Conservation (phyloP, 331 rosid species). For the Quercus tomentella region DNA sequence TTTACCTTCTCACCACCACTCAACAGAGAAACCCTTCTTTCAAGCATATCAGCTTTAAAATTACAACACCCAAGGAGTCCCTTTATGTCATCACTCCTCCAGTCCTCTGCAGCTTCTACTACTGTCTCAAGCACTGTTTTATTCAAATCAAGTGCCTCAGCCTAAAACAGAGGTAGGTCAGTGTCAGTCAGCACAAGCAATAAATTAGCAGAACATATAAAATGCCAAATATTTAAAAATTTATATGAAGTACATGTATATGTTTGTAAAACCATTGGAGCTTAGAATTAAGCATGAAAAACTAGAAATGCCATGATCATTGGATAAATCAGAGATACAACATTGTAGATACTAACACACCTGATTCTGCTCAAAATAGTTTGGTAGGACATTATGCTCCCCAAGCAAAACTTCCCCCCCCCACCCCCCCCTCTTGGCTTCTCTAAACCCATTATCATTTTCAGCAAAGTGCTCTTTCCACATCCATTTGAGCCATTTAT, state of each 20-base stretch:
- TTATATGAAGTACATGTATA: background rate
- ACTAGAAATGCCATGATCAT: background rate
- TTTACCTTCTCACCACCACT: conserved; percentile 99
- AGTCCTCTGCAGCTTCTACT: conserved; percentile 92
- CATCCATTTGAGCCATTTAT: conserved; percentile 96
- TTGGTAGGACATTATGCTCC: conserved; percentile 91
- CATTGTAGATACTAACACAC: conserved; percentile 26
- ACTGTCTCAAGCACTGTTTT: conserved; percentile 91
- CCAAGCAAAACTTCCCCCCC: conserved; percentile 81
- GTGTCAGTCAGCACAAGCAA: conserved; percentile 22
- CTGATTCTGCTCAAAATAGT: conserved; percentile 99
- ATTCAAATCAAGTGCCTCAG: conserved; percentile 89
- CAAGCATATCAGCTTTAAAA: conserved; percentile 93
- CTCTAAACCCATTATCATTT: conserved; percentile 83
- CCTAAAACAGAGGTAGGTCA: conserved; percentile 44
- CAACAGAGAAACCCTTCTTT: conserved; percentile 80
- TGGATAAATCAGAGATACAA: conserved; percentile 8
- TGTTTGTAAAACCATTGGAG: too few relatives aligned
- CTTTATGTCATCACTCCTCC: conserved; percentile 90
- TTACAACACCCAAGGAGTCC: conserved; percentile 99
- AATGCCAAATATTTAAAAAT: background rate
- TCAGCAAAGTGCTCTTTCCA: conserved; percentile 95
- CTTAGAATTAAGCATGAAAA: conserved; percentile 1
- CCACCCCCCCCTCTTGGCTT: conserved; percentile 73
- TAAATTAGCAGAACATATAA: background rate